These are phyloP conservation scores for Nicotiana attenuata DNA, from an alignment of 257 asterid species.

Conservation along the genomic window DNA sequence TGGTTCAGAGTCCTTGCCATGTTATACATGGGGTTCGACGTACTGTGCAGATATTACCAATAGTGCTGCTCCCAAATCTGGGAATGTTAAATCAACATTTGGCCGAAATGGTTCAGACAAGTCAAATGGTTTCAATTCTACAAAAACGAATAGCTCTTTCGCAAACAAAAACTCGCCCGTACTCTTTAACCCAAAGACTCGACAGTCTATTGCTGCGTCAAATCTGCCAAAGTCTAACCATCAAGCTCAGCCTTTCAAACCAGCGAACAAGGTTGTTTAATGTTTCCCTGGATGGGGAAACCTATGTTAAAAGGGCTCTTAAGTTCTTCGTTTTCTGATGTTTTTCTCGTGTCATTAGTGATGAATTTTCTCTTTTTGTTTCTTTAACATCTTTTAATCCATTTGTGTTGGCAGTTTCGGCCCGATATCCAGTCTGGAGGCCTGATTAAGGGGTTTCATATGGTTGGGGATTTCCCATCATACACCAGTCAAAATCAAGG, in stretches of 20 bases:
- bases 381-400: neutral
- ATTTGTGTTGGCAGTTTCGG: slow-evolving; percentile 36
- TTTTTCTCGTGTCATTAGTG: neutral
- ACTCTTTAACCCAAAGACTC: slow-evolving; percentile 37
- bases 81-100: slow-evolving; percentile 28
- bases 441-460: slow-evolving; percentile 33
- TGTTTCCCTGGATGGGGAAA: neutral
- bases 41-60: slow-evolving; percentile 41
- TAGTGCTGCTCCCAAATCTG: slow-evolving; percentile 30
- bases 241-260: slow-evolving; percentile 48
- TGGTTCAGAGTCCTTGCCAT: slow-evolving; percentile 51
- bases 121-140: slow-evolving; percentile 31
- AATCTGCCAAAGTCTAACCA: slow-evolving; percentile 36
- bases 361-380: neutral
- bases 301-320: neutral
- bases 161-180: slow-evolving; percentile 27
- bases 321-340: neutral
- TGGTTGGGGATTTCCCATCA: slow-evolving; percentile 42
- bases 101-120: slow-evolving; percentile 40
- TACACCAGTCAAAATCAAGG: slow-evolving; percentile 37
- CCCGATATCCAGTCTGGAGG: slow-evolving; percentile 46
- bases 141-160: slow-evolving; percentile 26
- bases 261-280: slow-evolving; percentile 43
- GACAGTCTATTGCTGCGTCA: slow-evolving; percentile 28
- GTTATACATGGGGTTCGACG: slow-evolving; percentile 39